Percentiles rank a stretch among this genome's conserved stretches.
Conservation (phyloP, 345 rosid species). For the Erodium maritimum region DNA sequence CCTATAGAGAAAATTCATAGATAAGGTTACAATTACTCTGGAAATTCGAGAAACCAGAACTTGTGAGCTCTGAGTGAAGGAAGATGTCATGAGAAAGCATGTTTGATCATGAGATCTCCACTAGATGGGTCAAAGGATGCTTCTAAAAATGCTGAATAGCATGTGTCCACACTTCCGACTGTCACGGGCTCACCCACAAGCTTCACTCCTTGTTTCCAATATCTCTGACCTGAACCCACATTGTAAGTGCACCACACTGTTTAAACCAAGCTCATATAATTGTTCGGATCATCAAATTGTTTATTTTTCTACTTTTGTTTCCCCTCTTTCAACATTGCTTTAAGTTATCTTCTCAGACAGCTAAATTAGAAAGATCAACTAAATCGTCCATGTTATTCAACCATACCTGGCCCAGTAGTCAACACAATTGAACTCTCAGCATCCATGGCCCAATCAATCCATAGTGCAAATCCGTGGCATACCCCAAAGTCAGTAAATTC, state of each 20-base stretch:
- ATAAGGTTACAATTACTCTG: background rate
- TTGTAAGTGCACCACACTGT: slow-evolving; percentile 1
- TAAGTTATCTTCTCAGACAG: background rate
- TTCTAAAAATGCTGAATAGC: slow-evolving; percentile 31
- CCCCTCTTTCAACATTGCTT: background rate
- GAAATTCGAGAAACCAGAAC: background rate
- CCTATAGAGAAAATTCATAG: background rate
- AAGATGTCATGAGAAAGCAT: slow-evolving; percentile 20
- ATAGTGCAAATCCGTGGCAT: slow-evolving; percentile 77
- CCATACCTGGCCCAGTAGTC: slow-evolving; percentile 70
- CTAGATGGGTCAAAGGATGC: slow-evolving; percentile 53
- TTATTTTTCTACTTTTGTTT: background rate
- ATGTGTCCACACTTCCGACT: slow-evolving; percentile 20
- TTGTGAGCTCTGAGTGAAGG: background rate
- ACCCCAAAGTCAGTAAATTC: slow-evolving; percentile 46
- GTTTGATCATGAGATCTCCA: slow-evolving; percentile 46
- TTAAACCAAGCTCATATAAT: background rate
- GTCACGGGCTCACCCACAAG: slow-evolving; percentile 50
- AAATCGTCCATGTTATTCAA: background rate
- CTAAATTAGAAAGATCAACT: background rate
- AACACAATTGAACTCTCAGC: slow-evolving; percentile 30
- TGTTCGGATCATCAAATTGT: background rate
- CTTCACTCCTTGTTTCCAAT: slow-evolving; percentile 90
- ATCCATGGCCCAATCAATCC: slow-evolving; percentile 96
- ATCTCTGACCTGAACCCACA: slow-evolving; percentile 41